Base-by-base conservation (phyloP, 2,329 filamentous ascomycete species). In the Epichloe coenophiala region DNA sequence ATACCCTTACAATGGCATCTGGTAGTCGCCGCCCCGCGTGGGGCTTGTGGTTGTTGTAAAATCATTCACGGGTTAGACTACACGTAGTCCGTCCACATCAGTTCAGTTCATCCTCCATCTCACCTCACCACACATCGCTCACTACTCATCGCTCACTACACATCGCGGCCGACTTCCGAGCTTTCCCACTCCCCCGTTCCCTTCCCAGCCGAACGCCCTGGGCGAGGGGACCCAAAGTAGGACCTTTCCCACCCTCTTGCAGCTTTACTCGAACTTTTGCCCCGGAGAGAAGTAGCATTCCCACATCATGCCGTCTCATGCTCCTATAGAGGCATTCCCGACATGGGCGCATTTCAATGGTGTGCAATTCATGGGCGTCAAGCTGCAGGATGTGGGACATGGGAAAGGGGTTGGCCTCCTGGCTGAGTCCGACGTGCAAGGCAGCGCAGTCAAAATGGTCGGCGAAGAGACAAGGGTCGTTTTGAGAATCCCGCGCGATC, bases 321-420 rank as follows among this genome's bases (percentile, higher is more conserved):
- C 66, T 15, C 75, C 85, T 8, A 69, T 83, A 48, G 71, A 80
- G 7, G 72, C 77, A 9, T 72, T 95, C 3, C 77, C 80, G 15
- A 72, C 78, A 7, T 97, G 90, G 89, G 78, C 83, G 17, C 72
- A 70, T 49, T 74, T 95, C 53, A 90, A 94, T 63, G 77, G 80
- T 57, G 78, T 94, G 56, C 65, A 69, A 11, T 80, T 93, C 59
- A 66, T 76, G 54, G 76, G 80, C 45, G 74, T 85, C 56, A 69
- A 73, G 45, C 73, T 90, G 48, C 71, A 74, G 35, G 68, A 76
- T 39, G 67, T 84, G 13, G 52, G 46, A 17, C 64, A 73, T 17
- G 74, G 70, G n/a, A 83, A 80, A 58, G 85, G 85, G 12, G 74
- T 74, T 47, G 83, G 81, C 19, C 69, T 88, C 27, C 64, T 84